Evolutionary conservation across 345 rosid species (phyloP), one percentile per base, ranked within the genome.

Genomic region (Populus euphratica): DNA sequence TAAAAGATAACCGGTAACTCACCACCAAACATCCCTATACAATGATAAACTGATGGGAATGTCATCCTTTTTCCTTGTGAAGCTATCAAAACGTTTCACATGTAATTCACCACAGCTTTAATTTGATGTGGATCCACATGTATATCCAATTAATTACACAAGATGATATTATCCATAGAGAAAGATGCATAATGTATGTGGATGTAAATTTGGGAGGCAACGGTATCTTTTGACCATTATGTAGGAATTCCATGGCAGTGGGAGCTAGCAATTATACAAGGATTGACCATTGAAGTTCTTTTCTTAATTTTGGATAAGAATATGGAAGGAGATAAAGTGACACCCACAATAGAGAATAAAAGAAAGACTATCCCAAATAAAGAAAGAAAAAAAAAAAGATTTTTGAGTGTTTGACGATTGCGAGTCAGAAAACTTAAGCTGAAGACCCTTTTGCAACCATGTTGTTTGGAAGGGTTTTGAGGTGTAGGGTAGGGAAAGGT

Each of bases 171-270:
- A 56, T 59, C 63, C 63, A 23, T 3, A 8, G 13, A 56, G 12
- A 56, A 21, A n/a, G 16, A 14, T 47, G 25, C 11, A 8, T n/a
- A n/a, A 8, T n/a, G 62, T 3, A 9, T 0, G 63, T 9, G 63
- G 11, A 10, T 5, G 21, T n/a, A n/a, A 25, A 23, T 59, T 38
- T 52, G 62, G 69, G 23, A 68, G 84, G 69, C 81, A 49, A 77
- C 83, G 44, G 72, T 41, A 41, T 41, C 11, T 61, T 50, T 79
- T 77, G 83, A 82, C 85, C 73, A n/a, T 4, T 2, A 0, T 2
- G 59, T 17, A 21, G 38, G 47, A n/a, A 17, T 3, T 73, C 71
- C 50, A 68, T 74, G n/a, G 44, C 68, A 33, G 49, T 59, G 62
- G 74, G n/a, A 72, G 13, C 14, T n/a, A 21, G 72, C 14, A 50